Evolutionary conservation across 2,329 filamentous ascomycete genomes (phyloP), one percentile per base, ranked within the genome.

Genomic region (Fusarium oxysporum): DNA sequence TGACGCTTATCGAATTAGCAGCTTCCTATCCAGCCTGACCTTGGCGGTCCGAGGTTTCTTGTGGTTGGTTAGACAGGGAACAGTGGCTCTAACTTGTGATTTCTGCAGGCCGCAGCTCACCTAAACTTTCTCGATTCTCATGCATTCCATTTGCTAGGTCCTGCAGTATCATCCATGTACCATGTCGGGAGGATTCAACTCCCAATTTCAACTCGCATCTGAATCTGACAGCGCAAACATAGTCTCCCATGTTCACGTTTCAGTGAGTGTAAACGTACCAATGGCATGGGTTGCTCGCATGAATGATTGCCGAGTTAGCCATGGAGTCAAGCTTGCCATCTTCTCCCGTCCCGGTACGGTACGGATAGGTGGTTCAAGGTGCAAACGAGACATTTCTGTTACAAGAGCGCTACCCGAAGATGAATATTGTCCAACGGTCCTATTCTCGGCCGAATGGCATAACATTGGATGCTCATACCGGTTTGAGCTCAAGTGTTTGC

Each of bases 361-460:
- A 55, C 28, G n/a, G 17, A 37, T 45, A 54, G 41, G 43, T 38
- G 32, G 32, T 51, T 21, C 33, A 23, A 54, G 60, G 32, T 51
- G 35, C 33, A 23, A 60, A 60, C 57, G 57, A 68, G 55, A 61
- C 43, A 65, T 17, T 41, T 47, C 48, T 66, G 58, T 48, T 41
- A 65, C 45, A 60, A 44, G 45, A 70, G 41, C 51, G 58, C 63
- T 62, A 65, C 58, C 50, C 64, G 53, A 75, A 40, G 47, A 56
- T 64, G 45, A 60, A 62, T 47, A 50, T 65, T 60, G 71, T 66
- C 62, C 61, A 65, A 67, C 68, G 74, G 68, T 73, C 64, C 55
- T 77, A 72, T 73, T 77, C 65, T 74, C 73, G 75, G 73, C 45
- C 61, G 50, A 65, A 65, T 75, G 41, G 57, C 48, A 50, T 32